phyloP scores from a whole-genome alignment of 345 rosid genomes.

The Triadica sebifera region DNA sequence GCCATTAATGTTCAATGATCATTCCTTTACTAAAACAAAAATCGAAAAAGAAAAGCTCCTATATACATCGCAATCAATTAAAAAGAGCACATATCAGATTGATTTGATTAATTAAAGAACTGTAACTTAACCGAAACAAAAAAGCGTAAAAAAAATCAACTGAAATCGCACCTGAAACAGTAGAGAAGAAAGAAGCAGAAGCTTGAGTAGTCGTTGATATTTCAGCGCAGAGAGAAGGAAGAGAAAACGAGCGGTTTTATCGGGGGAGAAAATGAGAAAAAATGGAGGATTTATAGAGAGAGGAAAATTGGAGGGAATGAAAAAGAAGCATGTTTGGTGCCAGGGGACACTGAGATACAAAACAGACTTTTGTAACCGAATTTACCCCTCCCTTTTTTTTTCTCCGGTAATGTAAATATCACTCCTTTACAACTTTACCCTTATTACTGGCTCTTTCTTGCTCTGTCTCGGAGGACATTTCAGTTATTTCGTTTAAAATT shows the following conservation, averaged over 20 bases:
- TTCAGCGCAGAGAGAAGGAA: slow-evolving; percentile 6
- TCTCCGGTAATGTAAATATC: neutral
- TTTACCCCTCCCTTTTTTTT: neutral
- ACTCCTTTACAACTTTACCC: slow-evolving; percentile 6
- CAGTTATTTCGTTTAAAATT: slow-evolving; percentile 4
- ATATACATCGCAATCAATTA: neutral
- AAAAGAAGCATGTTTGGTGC: slow-evolving; percentile 14
- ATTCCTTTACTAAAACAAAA: slow-evolving; percentile 2
- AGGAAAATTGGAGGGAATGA: slow-evolving; percentile 33
- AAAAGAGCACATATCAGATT: neutral
- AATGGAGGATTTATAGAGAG: slow-evolving; percentile 14
- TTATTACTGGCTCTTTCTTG: neutral
- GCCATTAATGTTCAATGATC: neutral
- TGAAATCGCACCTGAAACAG: slow-evolving; percentile 12
- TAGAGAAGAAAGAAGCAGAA: neutral
- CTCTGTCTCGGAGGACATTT: neutral
- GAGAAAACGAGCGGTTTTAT: neutral
- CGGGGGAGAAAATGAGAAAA: slow-evolving; percentile 7
- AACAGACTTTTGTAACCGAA: slow-evolving; percentile 17
- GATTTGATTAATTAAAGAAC: neutral
- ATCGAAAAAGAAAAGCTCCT: neutral
- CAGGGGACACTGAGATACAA: neutral
- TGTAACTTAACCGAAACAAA: neutral
- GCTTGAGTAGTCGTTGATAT: neutral
- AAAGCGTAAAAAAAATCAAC: neutral